These are phyloP conservation scores for Gossypium mustelinum DNA, from an alignment of 345 rosid genomes.

Conservation along the genomic window DNA sequence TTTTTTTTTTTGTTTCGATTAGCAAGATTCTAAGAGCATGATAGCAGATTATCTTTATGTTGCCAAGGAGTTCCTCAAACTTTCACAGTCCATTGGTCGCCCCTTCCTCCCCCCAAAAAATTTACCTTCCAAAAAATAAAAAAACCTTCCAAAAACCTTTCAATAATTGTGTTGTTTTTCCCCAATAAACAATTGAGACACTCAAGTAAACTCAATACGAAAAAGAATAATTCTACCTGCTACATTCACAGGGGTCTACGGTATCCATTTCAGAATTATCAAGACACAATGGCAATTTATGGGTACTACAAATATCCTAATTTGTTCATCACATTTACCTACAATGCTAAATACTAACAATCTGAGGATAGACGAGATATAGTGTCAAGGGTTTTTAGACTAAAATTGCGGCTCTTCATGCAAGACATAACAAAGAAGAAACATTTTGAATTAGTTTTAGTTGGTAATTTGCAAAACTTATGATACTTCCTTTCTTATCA, in stretches of 20 bases:
- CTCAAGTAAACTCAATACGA: background rate
- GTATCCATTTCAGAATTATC: background rate
- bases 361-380: background rate
- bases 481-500: too few relatives aligned
- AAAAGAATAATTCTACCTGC: background rate
- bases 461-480: too few relatives aligned
- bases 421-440: background rate
- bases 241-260: background rate
- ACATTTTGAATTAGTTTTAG: background rate
- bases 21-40: too few relatives aligned
- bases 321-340: background rate
- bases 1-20: too few relatives aligned
- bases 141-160: too few relatives aligned
- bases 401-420: background rate
- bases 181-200: too few relatives aligned
- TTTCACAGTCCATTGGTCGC: too few relatives aligned
- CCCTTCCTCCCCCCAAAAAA: too few relatives aligned
- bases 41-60: too few relatives aligned
- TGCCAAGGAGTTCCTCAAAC: too few relatives aligned
- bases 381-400: background rate
- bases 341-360: background rate
- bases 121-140: too few relatives aligned
- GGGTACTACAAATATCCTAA: background rate
- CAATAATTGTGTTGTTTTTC: too few relatives aligned
- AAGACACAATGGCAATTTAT: background rate